Conservation (phyloP, 2,329 filamentous ascomycete species). For the Sclerotinia spermophila region DNA sequence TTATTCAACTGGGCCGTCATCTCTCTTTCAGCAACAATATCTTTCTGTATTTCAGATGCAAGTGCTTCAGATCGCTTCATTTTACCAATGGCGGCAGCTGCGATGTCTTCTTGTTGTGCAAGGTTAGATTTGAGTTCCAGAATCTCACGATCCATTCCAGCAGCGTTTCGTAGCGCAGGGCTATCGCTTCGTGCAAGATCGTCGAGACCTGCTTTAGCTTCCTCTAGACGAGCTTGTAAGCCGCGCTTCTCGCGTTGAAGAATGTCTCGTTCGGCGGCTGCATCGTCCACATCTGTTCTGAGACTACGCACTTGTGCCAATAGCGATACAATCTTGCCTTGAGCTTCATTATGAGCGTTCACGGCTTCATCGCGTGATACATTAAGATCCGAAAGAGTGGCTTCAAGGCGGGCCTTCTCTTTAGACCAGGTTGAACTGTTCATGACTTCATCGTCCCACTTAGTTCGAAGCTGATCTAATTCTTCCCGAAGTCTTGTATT, state of each 20-base stretch:
- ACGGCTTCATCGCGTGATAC: slow-evolving; percentile 92
- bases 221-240: slow-evolving; percentile 77
- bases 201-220: slow-evolving; percentile 84
- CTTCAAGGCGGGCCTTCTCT: slow-evolving; percentile 88
- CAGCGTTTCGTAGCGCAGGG: slow-evolving; percentile 84
- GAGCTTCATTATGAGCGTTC: slow-evolving; percentile 89
- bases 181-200: slow-evolving; percentile 82
- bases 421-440: slow-evolving; percentile 99
- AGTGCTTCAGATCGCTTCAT: slow-evolving; percentile 93
- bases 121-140: slow-evolving; percentile 84
- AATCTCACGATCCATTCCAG: slow-evolving; percentile 82
- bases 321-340: slow-evolving; percentile 85
- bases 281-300: slow-evolving; percentile 79
- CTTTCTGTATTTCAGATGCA: slow-evolving; percentile 85
- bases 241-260: slow-evolving; percentile 86
- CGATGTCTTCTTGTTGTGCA: slow-evolving; percentile 90
- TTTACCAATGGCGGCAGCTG: slow-evolving; percentile 87
- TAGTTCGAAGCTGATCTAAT: slow-evolving; percentile 87
- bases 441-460: slow-evolving; percentile 97
- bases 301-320: slow-evolving; percentile 85
- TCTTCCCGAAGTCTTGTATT: slow-evolving; percentile 89
- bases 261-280: slow-evolving; percentile 78
- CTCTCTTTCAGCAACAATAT: slow-evolving; percentile 83
- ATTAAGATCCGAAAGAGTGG: slow-evolving; percentile 82
- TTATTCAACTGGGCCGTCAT: slow-evolving; percentile 76